Percentiles rank a stretch among this genome's conserved stretches.
phyloP scores from a whole-genome alignment of 78 protist genomes.

The Dictyostelium firmibasis region DNA sequence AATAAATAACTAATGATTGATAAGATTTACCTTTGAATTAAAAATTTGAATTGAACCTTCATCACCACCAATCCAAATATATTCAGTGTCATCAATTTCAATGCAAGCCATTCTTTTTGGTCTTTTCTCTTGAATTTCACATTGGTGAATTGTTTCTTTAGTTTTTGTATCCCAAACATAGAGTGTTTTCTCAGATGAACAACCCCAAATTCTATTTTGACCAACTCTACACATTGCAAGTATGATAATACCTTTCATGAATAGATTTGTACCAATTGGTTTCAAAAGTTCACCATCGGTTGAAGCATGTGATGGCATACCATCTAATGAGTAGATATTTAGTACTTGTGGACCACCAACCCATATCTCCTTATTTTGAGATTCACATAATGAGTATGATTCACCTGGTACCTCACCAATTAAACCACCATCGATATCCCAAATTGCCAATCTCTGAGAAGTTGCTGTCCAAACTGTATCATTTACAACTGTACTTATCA shows the following conservation, averaged over 20 bases:
- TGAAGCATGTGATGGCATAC: not conserved
- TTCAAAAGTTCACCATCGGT: not conserved
- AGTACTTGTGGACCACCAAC: slow-evolving; percentile 40
- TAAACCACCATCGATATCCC: slow-evolving; percentile 32
- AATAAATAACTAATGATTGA: not conserved
- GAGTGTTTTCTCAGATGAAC: slow-evolving; percentile 14
- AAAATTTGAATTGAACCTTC: slow-evolving; percentile 71
- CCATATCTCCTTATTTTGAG: slow-evolving; percentile 53
- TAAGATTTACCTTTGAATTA: slow-evolving; percentile 19
- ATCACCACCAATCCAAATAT: slow-evolving; percentile 73
- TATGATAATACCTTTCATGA: slow-evolving; percentile 18
- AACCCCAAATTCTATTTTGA: slow-evolving; percentile 60
- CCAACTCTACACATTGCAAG: slow-evolving; percentile 47
- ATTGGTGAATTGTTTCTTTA: slow-evolving; percentile 23
- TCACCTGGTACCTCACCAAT: slow-evolving; percentile 56
- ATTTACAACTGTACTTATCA: slow-evolving; percentile 11
- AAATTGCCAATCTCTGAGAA: not conserved
- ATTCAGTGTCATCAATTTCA: slow-evolving; percentile 48
- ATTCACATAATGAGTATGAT: slow-evolving; percentile 22
- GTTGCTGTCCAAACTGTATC: slow-evolving; percentile 51
- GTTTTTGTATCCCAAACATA: slow-evolving; percentile 52
- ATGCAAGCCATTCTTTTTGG: slow-evolving; percentile 43
- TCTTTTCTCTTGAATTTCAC: slow-evolving; percentile 46
- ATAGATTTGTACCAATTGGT: slow-evolving; percentile 45
- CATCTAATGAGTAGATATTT: slow-evolving; percentile 1